Base-by-base conservation (phyloP, 129 eudicot species). In the Cynara cardunculus region DNA sequence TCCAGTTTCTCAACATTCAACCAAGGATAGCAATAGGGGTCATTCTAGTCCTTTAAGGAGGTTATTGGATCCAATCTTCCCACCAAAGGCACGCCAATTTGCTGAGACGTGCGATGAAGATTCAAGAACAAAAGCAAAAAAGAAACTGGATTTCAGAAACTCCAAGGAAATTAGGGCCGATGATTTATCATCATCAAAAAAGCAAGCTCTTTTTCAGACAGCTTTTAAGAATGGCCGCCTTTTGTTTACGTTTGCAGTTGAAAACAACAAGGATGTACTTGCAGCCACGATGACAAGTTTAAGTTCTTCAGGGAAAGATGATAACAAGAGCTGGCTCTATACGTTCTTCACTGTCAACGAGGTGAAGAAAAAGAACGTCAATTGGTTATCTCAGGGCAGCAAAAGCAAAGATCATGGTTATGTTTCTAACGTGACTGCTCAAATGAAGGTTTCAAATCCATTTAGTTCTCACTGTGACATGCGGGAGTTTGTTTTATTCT, bases 31-130 rank as follows among this genome's bases (percentile, higher is more conserved):
- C 59, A 82, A 81, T 10, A 79, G 83, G 84, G 81, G 84, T 39
- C 87, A 80, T 68, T 85, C 93, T 14, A 94, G 98, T 85, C 98
- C 98, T 44, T 59, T 91, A 81, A 88, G 91, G 83, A 87, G 98
- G 87, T 85, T 91, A 80, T 81, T 93, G 10, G 92, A 90, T 32
- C 98, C 98, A 78, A 82, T 93, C 21, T 80, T 89, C 71, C 86
- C 87, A 74, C 80, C 91, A 78, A 90, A 88, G 80, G 66, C 79
- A 21, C 65, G 80, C 72, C 71, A 75, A 13, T 4, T 28, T 25
- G 22, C 79, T 56, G 87, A 78, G 32, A 80, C 71, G 22, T 37
- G 85, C 21, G 73, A 76, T 61, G 87, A 80, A 67, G 83, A 83
- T 79, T 83, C 89, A 25, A 72, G 85, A 72, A 72, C 83, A 72